phyloP scores from a whole-genome alignment of 2,329 filamentous ascomycete species.

The Fusarium coicis region DNA sequence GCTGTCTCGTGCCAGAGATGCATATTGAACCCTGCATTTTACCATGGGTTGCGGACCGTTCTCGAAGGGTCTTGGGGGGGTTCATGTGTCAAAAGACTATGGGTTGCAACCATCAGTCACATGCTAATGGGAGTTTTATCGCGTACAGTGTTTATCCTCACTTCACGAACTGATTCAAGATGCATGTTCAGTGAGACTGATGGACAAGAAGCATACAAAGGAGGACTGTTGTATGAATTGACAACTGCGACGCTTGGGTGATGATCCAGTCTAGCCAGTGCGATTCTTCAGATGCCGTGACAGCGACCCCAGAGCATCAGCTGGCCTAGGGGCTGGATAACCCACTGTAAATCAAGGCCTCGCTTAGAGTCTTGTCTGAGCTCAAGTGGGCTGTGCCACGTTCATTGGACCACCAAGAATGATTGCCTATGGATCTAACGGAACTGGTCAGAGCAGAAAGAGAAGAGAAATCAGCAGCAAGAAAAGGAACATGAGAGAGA shows the following conservation, averaged over 20 bases:
- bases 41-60: not conserved
- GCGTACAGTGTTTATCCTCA: not conserved
- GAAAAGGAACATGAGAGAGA: not conserved
- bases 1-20: not conserved
- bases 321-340: not conserved
- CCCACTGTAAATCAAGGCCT: not conserved
- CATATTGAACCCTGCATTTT: not conserved
- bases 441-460: not conserved
- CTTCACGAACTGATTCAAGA: fast-evolving
- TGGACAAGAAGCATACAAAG: not conserved
- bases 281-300: not conserved
- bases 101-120: not conserved
- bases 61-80: not conserved
- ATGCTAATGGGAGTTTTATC: not conserved
- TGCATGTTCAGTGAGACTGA: too few species aligned
- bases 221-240: not conserved
- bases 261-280: not conserved
- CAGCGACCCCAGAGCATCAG: not conserved
- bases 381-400: not conserved
- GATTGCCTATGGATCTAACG: not conserved
- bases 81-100: not conserved
- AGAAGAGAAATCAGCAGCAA: not conserved
- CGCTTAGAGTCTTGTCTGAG: not conserved
- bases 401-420: too few species aligned
- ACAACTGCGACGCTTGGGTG: not conserved